Conservation (phyloP, 208 protist species). For the Borovskyia barvae region DNA sequence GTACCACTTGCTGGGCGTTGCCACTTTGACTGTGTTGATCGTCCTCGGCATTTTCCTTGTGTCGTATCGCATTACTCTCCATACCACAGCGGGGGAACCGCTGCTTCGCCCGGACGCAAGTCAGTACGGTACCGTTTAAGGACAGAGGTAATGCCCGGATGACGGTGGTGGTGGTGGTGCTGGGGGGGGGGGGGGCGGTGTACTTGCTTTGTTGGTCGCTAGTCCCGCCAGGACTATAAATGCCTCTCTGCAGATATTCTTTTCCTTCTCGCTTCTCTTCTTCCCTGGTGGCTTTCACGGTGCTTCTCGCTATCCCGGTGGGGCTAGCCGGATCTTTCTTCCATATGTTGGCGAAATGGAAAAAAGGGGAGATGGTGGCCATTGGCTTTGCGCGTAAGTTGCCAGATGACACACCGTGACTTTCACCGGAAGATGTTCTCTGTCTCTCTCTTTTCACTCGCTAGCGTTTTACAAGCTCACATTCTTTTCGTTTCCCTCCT, state of each 20-base stretch:
- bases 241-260: slow-evolving; percentile 2
- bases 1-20: slow-evolving; percentile 13
- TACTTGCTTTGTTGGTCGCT: background rate
- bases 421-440: too few relatives aligned
- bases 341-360: background rate
- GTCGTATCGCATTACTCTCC: slow-evolving; percentile 12
- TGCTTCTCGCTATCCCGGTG: too few relatives aligned
- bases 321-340: background rate
- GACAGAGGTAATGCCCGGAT: too few relatives aligned
- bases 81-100: background rate
- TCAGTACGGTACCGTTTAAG: slow-evolving; percentile 20
- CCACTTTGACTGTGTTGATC: slow-evolving; percentile 11
- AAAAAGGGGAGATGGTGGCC: background rate
- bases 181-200: too few relatives aligned
- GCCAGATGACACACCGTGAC: background rate
- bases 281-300: background rate
- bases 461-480: too few relatives aligned
- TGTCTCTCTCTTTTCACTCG: too few relatives aligned
- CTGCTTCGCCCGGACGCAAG: slow-evolving; percentile 6
- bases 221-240: background rate
- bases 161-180: background rate
- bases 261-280: background rate
- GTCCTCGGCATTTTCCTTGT: slow-evolving; percentile 11
- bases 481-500: too few relatives aligned
- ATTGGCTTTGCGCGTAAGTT: background rate